These are phyloP conservation scores for Trichomonascaceae sp. DNA, from an alignment of 1,139 yeast genomes.

Conservation along the genomic window DNA sequence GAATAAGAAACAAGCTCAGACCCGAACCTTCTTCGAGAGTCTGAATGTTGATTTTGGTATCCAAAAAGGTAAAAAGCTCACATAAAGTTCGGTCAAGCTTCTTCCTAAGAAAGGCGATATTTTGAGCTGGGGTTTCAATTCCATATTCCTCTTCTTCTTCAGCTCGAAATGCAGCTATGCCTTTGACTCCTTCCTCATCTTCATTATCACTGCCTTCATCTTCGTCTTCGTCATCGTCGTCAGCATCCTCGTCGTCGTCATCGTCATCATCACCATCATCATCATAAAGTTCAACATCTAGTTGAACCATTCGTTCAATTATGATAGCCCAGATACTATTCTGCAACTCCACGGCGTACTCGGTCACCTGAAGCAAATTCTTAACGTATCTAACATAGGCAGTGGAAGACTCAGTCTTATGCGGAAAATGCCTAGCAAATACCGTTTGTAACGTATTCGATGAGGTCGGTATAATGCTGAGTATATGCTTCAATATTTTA, in stretches of 20 bases:
- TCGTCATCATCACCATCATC: slow-evolving; percentile 83
- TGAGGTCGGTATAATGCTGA: slow-evolving; percentile 75
- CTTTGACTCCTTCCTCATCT: slow-evolving; percentile 20
- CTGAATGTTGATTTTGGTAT: slow-evolving; percentile 45
- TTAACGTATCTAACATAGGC: slow-evolving; percentile 57
- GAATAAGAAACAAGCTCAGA: slow-evolving; percentile 65
- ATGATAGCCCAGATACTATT: slow-evolving; percentile 74
- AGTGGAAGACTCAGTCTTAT: slow-evolving; percentile 56
- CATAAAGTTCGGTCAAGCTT: slow-evolving; percentile 67
- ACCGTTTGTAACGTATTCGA: slow-evolving; percentile 57
- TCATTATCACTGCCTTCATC: slow-evolving; percentile 35
- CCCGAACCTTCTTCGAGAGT: slow-evolving; percentile 57
- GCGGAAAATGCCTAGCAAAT: slow-evolving; percentile 63
- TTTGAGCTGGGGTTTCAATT: slow-evolving; percentile 25
- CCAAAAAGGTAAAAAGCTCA: slow-evolving; percentile 48
- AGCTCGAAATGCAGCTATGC: slow-evolving; percentile 20
- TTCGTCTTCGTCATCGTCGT: slow-evolving; percentile 42
- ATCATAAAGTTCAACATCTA: slow-evolving; percentile 92
- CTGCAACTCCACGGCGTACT: slow-evolving; percentile 65
- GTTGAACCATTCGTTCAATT: slow-evolving; percentile 70
- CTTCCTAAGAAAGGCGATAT: slow-evolving; percentile 24
- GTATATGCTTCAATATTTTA: slow-evolving; percentile 53
- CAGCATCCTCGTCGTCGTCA: slow-evolving; percentile 58
- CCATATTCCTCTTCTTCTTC: slow-evolving; percentile 35
- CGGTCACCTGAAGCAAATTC: slow-evolving; percentile 53